These are phyloP conservation scores for Fusarium tuaranense DNA, from an alignment of 2,329 filamentous ascomycete genomes.

Conservation along the genomic window DNA sequence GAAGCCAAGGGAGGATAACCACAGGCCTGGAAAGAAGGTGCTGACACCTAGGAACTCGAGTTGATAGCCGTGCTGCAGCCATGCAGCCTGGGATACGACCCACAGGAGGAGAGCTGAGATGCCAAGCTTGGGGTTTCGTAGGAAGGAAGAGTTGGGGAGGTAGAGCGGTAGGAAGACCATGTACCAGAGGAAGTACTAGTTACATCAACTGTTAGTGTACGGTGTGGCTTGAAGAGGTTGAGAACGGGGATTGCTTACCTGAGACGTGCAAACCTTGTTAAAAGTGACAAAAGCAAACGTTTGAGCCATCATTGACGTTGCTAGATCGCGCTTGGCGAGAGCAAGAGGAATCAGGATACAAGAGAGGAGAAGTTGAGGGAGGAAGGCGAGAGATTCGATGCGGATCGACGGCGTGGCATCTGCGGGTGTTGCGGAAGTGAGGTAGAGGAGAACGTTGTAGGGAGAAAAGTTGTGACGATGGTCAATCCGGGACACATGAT, in stretches of 20 bases:
- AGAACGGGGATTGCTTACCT: constrained; percentile 67
- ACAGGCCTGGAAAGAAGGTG: constrained; percentile 88
- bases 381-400: constrained; percentile 85
- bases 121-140: constrained; percentile 71
- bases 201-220: constrained; percentile 18
- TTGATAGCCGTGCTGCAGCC: constrained; percentile 80
- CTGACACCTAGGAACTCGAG: constrained; percentile 85
- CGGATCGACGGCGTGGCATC: constrained; percentile 49
- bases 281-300: constrained; percentile 98
- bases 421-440: constrained; percentile 75
- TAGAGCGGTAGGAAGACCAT: constrained; percentile 93
- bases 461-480: constrained; percentile 99
- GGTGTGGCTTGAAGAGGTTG: not conserved
- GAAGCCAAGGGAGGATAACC: constrained; percentile 79
- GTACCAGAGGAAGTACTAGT: constrained; percentile 97
- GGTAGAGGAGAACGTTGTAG: constrained; percentile 92
- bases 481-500: constrained; percentile 93
- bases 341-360: constrained; percentile 80
- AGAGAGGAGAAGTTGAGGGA: constrained; percentile 87
- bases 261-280: constrained; percentile 98
- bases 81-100: constrained; percentile 79
- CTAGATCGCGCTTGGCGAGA: constrained; percentile 83
- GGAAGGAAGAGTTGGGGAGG: constrained; percentile 81
- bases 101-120: constrained; percentile 75
- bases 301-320: constrained; percentile 89